These are phyloP conservation scores for Prunus persica DNA, from an alignment of 306 rosid genomes.

Conservation along the genomic window Prunus_persica_NCBIv2 NC_034013.1:14570001-14570500, in stretches of 20 bases:
- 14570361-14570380: constrained; percentile 50
- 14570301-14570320: constrained; percentile 93
- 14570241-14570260: constrained; percentile 46
- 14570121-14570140: neutral
- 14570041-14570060: too few species aligned
- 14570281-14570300: constrained; percentile 71
- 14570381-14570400: constrained; percentile 93
- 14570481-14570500: constrained; percentile 13
- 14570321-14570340: constrained; percentile 73
- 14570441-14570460: neutral
- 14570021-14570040: too few species aligned
- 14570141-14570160: neutral
- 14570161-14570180: neutral
- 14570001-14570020: too few species aligned
- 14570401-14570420: constrained; percentile 88
- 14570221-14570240: constrained; percentile 28
- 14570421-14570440: constrained; percentile 45
- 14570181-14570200: neutral
- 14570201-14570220: constrained; percentile 16
- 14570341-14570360: constrained; percentile 60
- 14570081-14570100: neutral
- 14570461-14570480: neutral
- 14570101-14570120: neutral
- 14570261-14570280: constrained; percentile 76
- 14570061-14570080: neutral